Conservation (phyloP, 2,329 filamentous ascomycete genomes). For the Pyricularia grisea region DNA sequence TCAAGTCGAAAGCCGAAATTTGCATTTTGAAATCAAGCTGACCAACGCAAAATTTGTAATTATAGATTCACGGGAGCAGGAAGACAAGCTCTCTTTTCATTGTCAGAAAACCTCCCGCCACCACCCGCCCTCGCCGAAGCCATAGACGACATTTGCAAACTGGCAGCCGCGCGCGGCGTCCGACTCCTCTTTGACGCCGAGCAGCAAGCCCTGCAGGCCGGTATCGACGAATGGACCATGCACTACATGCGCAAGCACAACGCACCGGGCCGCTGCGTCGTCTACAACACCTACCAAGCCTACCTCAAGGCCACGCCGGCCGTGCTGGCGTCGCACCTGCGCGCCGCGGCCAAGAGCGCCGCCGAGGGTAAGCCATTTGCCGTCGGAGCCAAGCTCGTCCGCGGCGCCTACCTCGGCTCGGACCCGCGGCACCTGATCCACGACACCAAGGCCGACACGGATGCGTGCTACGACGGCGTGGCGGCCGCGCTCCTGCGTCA, state of each 20-base stretch:
- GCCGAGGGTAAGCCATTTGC: constrained; percentile 43
- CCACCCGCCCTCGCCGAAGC: constrained; percentile 55
- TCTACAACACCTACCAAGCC: constrained; percentile 75
- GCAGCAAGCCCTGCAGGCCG: constrained; percentile 66
- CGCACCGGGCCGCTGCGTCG: constrained; percentile 50
- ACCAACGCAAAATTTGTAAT: not conserved
- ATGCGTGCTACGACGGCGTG: constrained; percentile 63
- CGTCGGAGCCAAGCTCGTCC: constrained; percentile 65
- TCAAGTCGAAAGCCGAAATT: not conserved
- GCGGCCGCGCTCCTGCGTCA: constrained; percentile 57
- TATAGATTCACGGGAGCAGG: constrained; percentile 72
- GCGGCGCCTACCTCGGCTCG: constrained; percentile 63
- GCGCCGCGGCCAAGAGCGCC: constrained; percentile 43
- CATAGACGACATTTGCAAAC: constrained; percentile 65
- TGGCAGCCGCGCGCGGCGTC: constrained; percentile 60
- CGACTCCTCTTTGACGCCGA: constrained; percentile 79
- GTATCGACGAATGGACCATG: constrained; percentile 74
- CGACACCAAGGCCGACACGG: constrained; percentile 62
- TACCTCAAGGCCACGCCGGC: constrained; percentile 58
- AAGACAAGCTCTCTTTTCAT: constrained; percentile 55
- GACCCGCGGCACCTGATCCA: constrained; percentile 64
- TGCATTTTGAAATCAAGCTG: not conserved
- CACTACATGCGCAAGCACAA: constrained; percentile 73
- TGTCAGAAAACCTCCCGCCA: constrained; percentile 54
- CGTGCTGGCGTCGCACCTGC: constrained; percentile 51